Conservation (phyloP, 2,329 filamentous ascomycete species). For the Leptographium lundbergii region DNA sequence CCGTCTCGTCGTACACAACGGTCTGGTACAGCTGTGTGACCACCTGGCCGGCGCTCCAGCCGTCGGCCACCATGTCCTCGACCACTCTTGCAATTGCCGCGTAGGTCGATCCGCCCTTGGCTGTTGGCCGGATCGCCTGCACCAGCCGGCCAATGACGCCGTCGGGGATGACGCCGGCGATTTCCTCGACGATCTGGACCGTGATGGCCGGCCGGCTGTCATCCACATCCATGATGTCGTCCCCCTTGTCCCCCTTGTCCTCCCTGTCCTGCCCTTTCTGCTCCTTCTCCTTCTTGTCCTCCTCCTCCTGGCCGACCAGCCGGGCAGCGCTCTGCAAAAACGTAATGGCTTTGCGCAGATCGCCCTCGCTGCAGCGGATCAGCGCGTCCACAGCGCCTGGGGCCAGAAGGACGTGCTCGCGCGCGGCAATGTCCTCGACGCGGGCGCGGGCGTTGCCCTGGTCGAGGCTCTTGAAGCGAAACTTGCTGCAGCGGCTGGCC, state of each 20-base stretch:
- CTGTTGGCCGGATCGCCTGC: constrained; percentile 57
- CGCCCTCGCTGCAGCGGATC: constrained; percentile 81
- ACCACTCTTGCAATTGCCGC: constrained; percentile 65
- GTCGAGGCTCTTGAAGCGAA: constrained; percentile 92
- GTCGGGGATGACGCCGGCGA: constrained; percentile 84
- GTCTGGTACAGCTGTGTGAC: constrained; percentile 69
- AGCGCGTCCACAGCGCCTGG: constrained; percentile 71
- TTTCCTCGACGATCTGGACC: constrained; percentile 76
- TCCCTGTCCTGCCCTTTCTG: neutral
- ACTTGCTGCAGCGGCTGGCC: constrained; percentile 88
- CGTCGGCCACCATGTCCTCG: constrained; percentile 85
- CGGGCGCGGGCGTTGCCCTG: constrained; percentile 69
- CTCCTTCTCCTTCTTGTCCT: constrained; percentile 12
- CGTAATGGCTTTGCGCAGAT: constrained; percentile 91
- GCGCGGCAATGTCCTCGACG: constrained; percentile 67
- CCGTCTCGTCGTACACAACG: constrained; percentile 71
- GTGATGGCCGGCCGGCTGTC: constrained; percentile 47
- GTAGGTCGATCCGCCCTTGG: constrained; percentile 47
- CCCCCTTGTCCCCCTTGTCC: constrained; percentile 16
- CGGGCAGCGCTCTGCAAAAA: constrained; percentile 90
- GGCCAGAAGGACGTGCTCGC: constrained; percentile 66
- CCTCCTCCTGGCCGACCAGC: constrained; percentile 49
- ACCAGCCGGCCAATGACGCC: constrained; percentile 57
- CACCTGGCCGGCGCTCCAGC: constrained; percentile 89
- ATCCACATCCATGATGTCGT: constrained; percentile 48